Percentiles rank a stretch among this genome's conserved stretches.
Evolutionary conservation across 805 yeast species (phyloP).

Genomic region (Candida orba): DNA sequence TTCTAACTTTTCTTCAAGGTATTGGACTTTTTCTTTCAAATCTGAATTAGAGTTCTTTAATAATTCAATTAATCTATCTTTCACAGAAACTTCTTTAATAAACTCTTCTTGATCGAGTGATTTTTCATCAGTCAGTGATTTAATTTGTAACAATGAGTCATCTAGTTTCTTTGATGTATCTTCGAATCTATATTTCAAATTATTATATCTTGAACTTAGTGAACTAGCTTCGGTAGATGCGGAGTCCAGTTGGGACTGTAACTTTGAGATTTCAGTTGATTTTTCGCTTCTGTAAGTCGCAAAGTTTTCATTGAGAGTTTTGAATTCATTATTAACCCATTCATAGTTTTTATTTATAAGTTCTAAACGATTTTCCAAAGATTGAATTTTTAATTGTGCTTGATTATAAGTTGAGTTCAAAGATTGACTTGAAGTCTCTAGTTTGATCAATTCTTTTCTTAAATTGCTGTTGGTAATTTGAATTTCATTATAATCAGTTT

Average conservation of each 20-base stretch:
- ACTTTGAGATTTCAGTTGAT: slow-evolving; percentile 19
- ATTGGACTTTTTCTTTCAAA: slow-evolving; percentile 41
- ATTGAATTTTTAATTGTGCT: slow-evolving; percentile 28
- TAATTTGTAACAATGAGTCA: slow-evolving; percentile 36
- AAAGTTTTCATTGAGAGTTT: slow-evolving; percentile 26
- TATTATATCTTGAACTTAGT: slow-evolving; percentile 22
- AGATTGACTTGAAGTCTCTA: slow-evolving; percentile 29
- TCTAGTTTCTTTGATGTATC: slow-evolving; percentile 35
- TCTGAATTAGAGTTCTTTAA: slow-evolving; percentile 49
- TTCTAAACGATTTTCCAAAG: slow-evolving; percentile 35
- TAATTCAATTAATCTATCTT: slow-evolving; percentile 52
- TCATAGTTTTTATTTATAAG: slow-evolving; percentile 33
- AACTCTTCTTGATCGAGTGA: slow-evolving; percentile 41
- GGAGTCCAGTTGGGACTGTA: slow-evolving; percentile 25
- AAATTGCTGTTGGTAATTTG: slow-evolving; percentile 29
- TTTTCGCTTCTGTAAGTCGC: slow-evolving; percentile 21
- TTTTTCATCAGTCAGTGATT: slow-evolving; percentile 38
- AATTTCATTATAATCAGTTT: slow-evolving; percentile 32
- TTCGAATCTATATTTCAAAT: slow-evolving; percentile 28
- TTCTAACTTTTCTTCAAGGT: slow-evolving; percentile 39
- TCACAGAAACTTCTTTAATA: slow-evolving; percentile 49
- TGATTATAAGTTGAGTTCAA: slow-evolving; percentile 24
- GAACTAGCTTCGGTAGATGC: slow-evolving; percentile 26
- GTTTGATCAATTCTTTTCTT: slow-evolving; percentile 34
- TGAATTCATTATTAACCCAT: slow-evolving; percentile 34